phyloP scores from a whole-genome alignment of 2,329 filamentous ascomycete species.

The Pseudocercospora crystallina region DNA sequence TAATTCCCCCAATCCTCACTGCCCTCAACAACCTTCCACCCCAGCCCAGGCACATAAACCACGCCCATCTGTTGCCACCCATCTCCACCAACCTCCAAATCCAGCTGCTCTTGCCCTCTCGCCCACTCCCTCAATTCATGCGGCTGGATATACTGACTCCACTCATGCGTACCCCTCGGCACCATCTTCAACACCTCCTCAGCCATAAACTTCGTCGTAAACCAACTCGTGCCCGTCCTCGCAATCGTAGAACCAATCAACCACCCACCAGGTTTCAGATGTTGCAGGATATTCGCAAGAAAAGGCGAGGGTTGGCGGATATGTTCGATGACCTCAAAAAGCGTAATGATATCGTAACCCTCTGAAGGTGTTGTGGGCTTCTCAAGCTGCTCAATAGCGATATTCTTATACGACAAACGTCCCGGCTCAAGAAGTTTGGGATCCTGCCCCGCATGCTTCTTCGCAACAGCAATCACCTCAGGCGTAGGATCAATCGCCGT shows the following conservation, averaged over 20 bases:
- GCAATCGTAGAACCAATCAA: conserved; percentile 90
- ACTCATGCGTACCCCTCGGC: conserved; percentile 90
- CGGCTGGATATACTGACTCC: conserved; percentile 92
- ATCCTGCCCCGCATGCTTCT: conserved; percentile 71
- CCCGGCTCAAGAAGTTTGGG: conserved; percentile 60
- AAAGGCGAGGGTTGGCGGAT: conserved; percentile 75
- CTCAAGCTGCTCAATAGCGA: conserved; percentile 69
- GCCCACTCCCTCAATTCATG: conserved; percentile 64
- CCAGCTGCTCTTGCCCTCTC: conserved; percentile 42
- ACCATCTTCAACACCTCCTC: conserved; percentile 87
- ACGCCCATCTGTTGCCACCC: conserved; percentile 76
- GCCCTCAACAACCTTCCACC: conserved; percentile 80
- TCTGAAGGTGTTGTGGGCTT: conserved; percentile 32
- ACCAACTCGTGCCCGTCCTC: conserved; percentile 81
- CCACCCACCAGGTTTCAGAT: conserved; percentile 90
- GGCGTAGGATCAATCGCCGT: conserved; percentile 77
- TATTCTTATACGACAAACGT: conserved; percentile 69
- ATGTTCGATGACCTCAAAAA: conserved; percentile 96
- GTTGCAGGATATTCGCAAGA: conserved; percentile 67
- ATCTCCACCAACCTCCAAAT: conserved; percentile 62
- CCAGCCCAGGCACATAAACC: conserved; percentile 83
- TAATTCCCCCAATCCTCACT: conserved; percentile 92
- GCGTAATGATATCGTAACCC: conserved; percentile 73
- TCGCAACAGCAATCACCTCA: conserved; percentile 72
- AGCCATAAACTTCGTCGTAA: conserved; percentile 88